Conservation (phyloP, 2,329 filamentous ascomycete genomes). For the Emydomyces testavorans region DNA sequence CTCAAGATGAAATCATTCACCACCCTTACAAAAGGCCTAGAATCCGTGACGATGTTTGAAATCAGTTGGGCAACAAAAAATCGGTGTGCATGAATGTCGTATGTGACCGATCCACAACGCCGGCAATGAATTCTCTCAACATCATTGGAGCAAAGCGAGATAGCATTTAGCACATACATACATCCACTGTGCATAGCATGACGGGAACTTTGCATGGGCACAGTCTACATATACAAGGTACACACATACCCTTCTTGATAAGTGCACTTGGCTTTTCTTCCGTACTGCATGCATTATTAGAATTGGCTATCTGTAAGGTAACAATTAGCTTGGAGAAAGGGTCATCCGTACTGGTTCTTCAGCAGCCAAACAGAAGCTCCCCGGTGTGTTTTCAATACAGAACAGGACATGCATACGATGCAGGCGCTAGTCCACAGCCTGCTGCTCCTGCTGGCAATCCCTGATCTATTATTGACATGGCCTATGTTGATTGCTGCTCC, state of each 20-base stretch:
- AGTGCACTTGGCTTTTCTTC: background rate
- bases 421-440: background rate
- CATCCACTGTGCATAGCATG: background rate
- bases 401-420: background rate
- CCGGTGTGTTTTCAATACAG: background rate
- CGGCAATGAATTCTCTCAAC: conserved; percentile 4
- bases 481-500: conserved; percentile 3
- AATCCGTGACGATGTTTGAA: background rate
- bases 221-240: background rate
- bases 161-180: background rate
- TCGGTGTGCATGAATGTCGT: background rate
- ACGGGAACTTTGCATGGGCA: conserved; percentile 10
- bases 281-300: conserved; percentile 5
- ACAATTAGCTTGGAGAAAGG: too few species aligned
- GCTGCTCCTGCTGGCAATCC: too few species aligned
- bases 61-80: conserved; percentile 4
- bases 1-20: background rate
- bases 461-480: conserved; percentile 10
- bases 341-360: background rate
- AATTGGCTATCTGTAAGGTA: conserved; percentile 4
- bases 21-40: background rate
- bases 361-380: background rate
- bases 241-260: conserved; percentile 6
- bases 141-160: conserved; percentile 3
- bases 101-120: conserved; percentile 8